Evolutionary conservation across 352 stramenopile genomes (phyloP).

Genomic region (Phytophthora kernoviae): DNA sequence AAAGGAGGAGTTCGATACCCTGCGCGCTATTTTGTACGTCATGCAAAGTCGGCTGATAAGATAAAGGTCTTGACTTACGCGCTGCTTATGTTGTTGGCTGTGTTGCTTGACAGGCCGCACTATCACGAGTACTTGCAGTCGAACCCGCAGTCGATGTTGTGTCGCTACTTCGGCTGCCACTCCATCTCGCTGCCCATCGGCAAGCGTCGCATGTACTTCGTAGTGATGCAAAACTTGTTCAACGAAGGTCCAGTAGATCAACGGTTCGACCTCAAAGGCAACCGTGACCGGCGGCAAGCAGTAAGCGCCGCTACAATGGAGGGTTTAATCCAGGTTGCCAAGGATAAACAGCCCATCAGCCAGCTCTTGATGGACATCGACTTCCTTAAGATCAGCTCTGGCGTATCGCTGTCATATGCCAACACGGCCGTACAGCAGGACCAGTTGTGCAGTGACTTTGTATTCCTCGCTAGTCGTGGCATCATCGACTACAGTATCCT

Average conservation of each 20-base stretch:
- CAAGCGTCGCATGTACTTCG: conserved; percentile 87
- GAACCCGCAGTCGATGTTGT: conserved; percentile 77
- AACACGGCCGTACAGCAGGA: conserved; percentile 53
- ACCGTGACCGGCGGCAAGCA: conserved; percentile 74
- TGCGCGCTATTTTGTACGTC: conserved; percentile 77
- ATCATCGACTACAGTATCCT: conserved; percentile 90
- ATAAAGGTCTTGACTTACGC: neutral
- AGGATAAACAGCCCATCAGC: conserved; percentile 56
- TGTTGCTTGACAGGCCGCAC: conserved; percentile 44
- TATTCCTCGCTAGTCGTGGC: conserved; percentile 79
- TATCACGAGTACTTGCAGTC: conserved; percentile 83
- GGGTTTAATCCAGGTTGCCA: conserved; percentile 66
- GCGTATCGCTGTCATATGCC: conserved; percentile 55
- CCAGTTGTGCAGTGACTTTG: conserved; percentile 80
- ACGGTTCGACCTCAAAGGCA: conserved; percentile 85
- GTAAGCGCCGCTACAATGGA: conserved; percentile 67
- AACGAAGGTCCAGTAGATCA: conserved; percentile 80
- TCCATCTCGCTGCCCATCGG: conserved; percentile 86
- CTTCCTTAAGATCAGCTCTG: conserved; percentile 76
- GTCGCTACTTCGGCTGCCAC: conserved; percentile 85
- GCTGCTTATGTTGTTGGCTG: neutral
- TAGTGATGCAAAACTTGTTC: conserved; percentile 90
- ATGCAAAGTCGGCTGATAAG: neutral
- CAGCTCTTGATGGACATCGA: conserved; percentile 90
- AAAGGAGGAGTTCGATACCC: conserved; percentile 83